These are phyloP conservation scores for Suillus plorans DNA, from an alignment of 768 basidiomycete genomes.

Conservation along the genomic window DNA sequence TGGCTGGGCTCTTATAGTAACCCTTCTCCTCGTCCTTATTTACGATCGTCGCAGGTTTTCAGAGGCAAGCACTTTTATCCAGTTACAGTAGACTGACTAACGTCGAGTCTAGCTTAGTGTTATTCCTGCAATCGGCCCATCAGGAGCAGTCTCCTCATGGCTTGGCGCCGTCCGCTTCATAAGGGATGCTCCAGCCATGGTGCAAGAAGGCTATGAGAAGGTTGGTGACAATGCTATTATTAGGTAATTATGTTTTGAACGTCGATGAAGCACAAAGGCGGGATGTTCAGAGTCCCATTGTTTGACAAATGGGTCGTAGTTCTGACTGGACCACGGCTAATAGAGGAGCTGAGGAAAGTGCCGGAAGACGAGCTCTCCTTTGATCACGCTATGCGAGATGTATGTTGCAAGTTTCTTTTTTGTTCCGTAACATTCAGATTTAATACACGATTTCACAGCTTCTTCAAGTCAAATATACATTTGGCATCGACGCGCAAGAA, in stretches of 20 bases:
- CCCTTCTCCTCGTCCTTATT: constrained; percentile 12
- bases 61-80: constrained; percentile 20
- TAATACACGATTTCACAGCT: constrained; percentile 25
- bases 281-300: constrained; percentile 43
- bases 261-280: constrained; percentile 26
- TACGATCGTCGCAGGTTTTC: constrained; percentile 22
- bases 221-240: constrained; percentile 17
- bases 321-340: constrained; percentile 37
- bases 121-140: constrained; percentile 38
- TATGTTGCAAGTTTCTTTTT: constrained; percentile 20
- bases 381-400: constrained; percentile 39
- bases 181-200: constrained; percentile 30
- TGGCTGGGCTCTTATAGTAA: constrained; percentile 15
- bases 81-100: neutral
- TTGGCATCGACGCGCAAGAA: constrained; percentile 33
- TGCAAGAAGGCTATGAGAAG: constrained; percentile 37
- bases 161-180: constrained; percentile 31
- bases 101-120: constrained; percentile 19
- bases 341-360: constrained; percentile 53
- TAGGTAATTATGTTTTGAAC: constrained; percentile 15
- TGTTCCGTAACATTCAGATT: constrained; percentile 4
- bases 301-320: constrained; percentile 48
- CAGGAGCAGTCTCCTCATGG: constrained; percentile 34
- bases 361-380: constrained; percentile 47
- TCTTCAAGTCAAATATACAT: constrained; percentile 38